Evolutionary conservation across 1,284 basidiomycete species (phyloP).

Genomic region (Mycosarcoma maydis): DNA sequence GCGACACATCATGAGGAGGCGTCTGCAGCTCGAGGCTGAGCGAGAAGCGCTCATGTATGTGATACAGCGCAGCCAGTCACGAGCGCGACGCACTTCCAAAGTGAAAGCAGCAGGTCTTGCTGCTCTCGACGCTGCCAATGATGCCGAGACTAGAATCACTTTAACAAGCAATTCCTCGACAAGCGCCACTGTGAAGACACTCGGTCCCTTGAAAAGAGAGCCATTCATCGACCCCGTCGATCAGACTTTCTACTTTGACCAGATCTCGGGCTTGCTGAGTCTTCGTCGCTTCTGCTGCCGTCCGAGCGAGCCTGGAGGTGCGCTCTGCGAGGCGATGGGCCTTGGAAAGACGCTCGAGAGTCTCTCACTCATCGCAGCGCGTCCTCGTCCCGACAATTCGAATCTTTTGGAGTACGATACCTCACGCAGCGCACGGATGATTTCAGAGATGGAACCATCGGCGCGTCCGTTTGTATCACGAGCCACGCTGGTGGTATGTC

Average conservation of each 20-base stretch:
- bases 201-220: slow-evolving; percentile 18
- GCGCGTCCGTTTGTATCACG: slow-evolving; percentile 35
- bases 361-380: slow-evolving; percentile 43
- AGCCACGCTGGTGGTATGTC: slow-evolving; percentile 51
- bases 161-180: not conserved
- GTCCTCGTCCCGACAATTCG: slow-evolving; percentile 24
- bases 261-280: slow-evolving; percentile 41
- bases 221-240: slow-evolving; percentile 38
- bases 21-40: slow-evolving; percentile 30
- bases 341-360: slow-evolving; percentile 52
- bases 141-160: not conserved
- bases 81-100: slow-evolving; percentile 25
- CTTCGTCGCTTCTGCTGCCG: slow-evolving; percentile 40
- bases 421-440: slow-evolving; percentile 43
- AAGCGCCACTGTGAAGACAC: not conserved
- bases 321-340: slow-evolving; percentile 55
- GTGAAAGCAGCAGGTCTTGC: slow-evolving; percentile 22
- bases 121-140: not conserved
- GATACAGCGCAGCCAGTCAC: slow-evolving; percentile 19
- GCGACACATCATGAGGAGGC: slow-evolving; percentile 10
- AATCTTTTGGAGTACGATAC: slow-evolving; percentile 37
- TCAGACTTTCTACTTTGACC: slow-evolving; percentile 38
- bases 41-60: slow-evolving; percentile 24
- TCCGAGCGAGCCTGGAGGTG: slow-evolving; percentile 44
- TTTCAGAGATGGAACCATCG: slow-evolving; percentile 11